Percentiles rank a stretch among this genome's conserved stretches.
Evolutionary conservation across 2,329 filamentous ascomycete genomes (phyloP).

Genomic region (Stagonosporopsis cucurbitacearum): DNA sequence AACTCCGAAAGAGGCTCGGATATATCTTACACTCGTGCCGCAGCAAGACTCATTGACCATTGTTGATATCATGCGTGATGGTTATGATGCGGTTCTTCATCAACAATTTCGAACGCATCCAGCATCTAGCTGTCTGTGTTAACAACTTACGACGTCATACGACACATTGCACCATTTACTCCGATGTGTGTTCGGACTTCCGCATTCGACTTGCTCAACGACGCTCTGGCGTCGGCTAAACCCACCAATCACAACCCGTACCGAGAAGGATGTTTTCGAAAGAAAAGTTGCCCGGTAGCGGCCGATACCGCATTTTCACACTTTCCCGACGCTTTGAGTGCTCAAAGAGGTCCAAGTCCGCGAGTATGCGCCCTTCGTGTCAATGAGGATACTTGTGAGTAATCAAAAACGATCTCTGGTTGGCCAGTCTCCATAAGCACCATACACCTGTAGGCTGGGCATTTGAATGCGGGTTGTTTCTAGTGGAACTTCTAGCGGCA

Average conservation of each 20-base stretch:
- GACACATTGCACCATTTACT: background rate
- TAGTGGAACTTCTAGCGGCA: constrained; percentile 11
- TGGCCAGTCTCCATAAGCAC: background rate
- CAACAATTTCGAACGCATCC: background rate
- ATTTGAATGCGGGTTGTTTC: background rate
- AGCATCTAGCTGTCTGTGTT: too few relatives aligned
- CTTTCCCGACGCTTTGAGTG: constrained; percentile 18
- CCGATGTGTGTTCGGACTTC: background rate
- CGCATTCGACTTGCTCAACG: constrained; percentile 8
- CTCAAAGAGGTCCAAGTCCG: constrained; percentile 1
- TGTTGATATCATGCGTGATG: constrained; percentile 9
- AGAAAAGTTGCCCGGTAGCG: constrained; percentile 20
- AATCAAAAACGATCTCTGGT: background rate
- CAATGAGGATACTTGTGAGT: constrained; percentile 2
- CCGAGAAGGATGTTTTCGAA: constrained; percentile 7
- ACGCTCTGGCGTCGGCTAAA: constrained; percentile 15
- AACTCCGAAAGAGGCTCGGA: constrained; percentile 21
- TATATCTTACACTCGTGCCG: constrained; percentile 20
- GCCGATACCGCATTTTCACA: constrained; percentile 29
- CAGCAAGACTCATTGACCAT: constrained; percentile 1
- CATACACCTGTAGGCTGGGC: constrained; percentile 4
- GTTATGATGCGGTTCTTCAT: background rate
- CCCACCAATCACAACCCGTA: constrained; percentile 21
- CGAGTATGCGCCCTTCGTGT: constrained; percentile 4
- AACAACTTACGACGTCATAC: background rate